Base-by-base conservation (phyloP, 768 basidiomycete genomes). In the Suillus subaureus region DNA sequence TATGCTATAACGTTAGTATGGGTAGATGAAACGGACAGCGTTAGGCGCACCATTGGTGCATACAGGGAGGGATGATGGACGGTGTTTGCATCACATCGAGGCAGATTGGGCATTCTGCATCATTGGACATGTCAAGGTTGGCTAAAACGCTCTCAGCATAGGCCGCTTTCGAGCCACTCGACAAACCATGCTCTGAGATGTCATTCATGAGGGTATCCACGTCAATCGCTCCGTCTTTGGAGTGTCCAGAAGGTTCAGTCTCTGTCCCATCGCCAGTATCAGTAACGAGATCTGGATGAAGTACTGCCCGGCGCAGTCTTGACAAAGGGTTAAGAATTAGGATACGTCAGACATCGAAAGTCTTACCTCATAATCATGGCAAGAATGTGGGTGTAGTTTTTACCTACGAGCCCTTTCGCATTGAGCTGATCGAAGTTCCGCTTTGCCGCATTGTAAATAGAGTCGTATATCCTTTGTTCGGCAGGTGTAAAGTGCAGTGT, bases 311-410 rank as follows among this genome's bases (percentile, higher is more conserved):
- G 39, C 97, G 91, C 35, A 97, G 77, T 66, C 93, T 95, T 8
- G 57, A 18, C 54, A 67, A 42, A 57, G 31, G 28, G 16, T 58
- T 74, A 54, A 69, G 61, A 62, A 37, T 26, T 23, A 40, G 28
- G 15, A 49, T 18, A 54, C 37, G 62, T 4, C 3, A 21, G 18
- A 6, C 61, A 35, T 28, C 62, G 49, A 43, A 64, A 21, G 35
- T 77, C 85, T 31, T 63, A 94, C 94, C 90, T 86, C 93, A 97
- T 97, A 37, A 98, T 82, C 91, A 97, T 95, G 15, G 96, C 94
- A 70, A 98, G 84, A 73, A 96, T 94, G 75, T 93, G 88, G 23
- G 92, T 91, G 75, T 92, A 91, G 70, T 94, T 94, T 73, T 87
- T 92, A 69, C 88, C 86, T 37, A 93, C 80, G 3, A 90, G 79